Evolutionary conservation across 176 grass and related monocot genomes (phyloP).

Genomic region (Miscanthus lutarioriparius): DNA sequence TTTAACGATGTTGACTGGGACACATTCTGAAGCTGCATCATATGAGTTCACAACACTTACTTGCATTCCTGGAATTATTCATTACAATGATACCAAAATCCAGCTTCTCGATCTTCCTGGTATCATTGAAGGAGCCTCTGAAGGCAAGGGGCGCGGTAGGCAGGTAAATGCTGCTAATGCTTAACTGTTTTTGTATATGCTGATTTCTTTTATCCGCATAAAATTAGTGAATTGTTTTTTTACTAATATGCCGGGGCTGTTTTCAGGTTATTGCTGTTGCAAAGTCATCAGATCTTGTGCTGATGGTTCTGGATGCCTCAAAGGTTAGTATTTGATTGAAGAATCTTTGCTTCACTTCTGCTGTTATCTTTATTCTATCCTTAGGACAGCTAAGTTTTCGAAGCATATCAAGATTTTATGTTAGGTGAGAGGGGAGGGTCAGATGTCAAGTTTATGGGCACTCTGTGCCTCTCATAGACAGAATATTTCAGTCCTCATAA

Average conservation of each 20-base stretch:
- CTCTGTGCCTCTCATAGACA: neutral
- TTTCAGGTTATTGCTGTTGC: conserved; percentile 97
- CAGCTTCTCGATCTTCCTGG: conserved; percentile 99
- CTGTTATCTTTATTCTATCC: neutral
- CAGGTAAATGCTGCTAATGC: conserved; percentile 56
- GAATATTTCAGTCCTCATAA: neutral
- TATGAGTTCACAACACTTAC: conserved; percentile 99
- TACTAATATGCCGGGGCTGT: conserved; percentile 2
- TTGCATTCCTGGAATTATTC: conserved; percentile 98
- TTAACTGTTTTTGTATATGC: neutral
- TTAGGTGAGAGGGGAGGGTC: neutral
- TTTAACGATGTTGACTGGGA: conserved; percentile 92
- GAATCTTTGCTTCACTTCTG: conserved; percentile 32
- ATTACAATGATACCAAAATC: conserved; percentile 99
- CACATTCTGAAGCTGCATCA: conserved; percentile 98
- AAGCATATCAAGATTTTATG: conserved; percentile 8
- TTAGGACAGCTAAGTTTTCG: neutral
- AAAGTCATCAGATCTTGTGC: conserved; percentile 98
- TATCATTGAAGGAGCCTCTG: conserved; percentile 99
- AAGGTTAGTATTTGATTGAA: conserved; percentile 62
- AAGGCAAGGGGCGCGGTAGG: conserved; percentile 98
- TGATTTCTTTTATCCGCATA: conserved; percentile 6
- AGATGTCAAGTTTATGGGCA: neutral
- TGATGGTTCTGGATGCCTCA: conserved; percentile 98
- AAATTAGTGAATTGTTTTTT: conserved; percentile 13